Base-by-base conservation (phyloP, 2,329 filamentous ascomycete species). In the Xylaria sp. region DNA sequence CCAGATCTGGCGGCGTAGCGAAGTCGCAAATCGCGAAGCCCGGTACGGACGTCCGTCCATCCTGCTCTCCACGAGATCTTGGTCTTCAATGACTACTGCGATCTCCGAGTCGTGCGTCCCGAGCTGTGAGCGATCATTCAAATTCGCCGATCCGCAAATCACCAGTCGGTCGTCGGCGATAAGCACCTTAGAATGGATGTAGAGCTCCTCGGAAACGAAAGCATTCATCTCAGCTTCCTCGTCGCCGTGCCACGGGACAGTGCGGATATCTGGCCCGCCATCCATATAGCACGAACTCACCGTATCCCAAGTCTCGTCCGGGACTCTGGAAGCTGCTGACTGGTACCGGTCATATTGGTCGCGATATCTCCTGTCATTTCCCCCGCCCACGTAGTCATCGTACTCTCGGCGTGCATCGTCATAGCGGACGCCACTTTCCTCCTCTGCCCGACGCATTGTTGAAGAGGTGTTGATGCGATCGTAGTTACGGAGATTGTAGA, bases 91-190 rank as follows among this genome's bases (percentile, higher is more conserved):
- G 66, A 97, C 87, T 72, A 97, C 92, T n/a, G 94, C 93, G 65
- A 97, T 93, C 79, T 97, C 94, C 0, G 90, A 93, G 81, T 97
- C 94, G 80, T 96, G 94, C 67, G 89, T 87, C 44, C 93, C 94
- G 8, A 97, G 84, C 81, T 97, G 94, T 58, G 92, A 89, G 67
- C 95, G 91, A 79, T 98, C 95, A 80, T 98, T 98, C 75, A 98
- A 87, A 81, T 98, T 98, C 70, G 92, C 93, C 20, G 91, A 94
- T 15, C 94, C 94, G 78, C 94, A 96, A 67, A 98, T 89, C 3
- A 93, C 94, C 54, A 94, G 87, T 64, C 90, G 89, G 80, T 98
- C 95, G 78, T 98, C 94, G 1, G 91, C 92, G 75, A 98, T 96
- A 72, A 96, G 87, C 44, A 98, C 86, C 83, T 98, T 99, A 48